A percentile compares a stretch with the other conserved stretches of the same genome.
Evolutionary conservation across 2,329 filamentous ascomycete species (phyloP).

Genomic region (Geoglossum cookeanum): DNA sequence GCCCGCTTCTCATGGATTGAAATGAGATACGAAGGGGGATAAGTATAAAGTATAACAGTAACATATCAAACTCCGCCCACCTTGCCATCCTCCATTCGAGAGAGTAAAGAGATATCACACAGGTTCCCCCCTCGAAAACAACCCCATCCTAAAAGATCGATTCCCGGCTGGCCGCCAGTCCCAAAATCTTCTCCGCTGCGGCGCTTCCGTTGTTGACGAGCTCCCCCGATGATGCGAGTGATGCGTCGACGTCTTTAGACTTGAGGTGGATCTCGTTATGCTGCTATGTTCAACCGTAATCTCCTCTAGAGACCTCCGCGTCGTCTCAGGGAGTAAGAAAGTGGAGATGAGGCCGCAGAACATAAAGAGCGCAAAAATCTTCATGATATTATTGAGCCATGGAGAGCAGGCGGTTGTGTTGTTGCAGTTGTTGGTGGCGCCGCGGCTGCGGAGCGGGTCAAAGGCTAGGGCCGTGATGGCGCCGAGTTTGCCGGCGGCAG

Average conservation of each 20-base stretch:
- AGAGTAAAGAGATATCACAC: not conserved
- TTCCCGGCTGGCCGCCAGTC: not conserved
- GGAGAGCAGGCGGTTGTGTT: not conserved
- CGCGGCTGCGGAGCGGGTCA: not conserved
- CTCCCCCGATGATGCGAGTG: not conserved
- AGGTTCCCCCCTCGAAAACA: not conserved
- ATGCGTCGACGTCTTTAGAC: not conserved
- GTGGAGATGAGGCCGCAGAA: slow-evolving; percentile 3
- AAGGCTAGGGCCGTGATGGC: slow-evolving; percentile 13
- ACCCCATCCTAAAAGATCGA: not conserved
- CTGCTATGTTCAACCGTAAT: not conserved
- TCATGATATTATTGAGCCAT: slow-evolving; percentile 4
- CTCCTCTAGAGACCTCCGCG: slow-evolving; percentile 1
- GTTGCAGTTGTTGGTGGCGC: not conserved
- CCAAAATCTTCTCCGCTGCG: not conserved
- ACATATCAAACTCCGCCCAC: no score
- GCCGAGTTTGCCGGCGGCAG: slow-evolving; percentile 33
- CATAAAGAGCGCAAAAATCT: slow-evolving; percentile 6
- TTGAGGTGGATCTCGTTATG: not conserved
- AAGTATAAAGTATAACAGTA: no score
- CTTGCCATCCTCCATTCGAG: not conserved
- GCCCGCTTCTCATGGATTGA: no score
- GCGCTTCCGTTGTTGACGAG: not conserved
- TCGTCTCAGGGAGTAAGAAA: slow-evolving; percentile 3
- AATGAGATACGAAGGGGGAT: no score